Conservation (phyloP, 2,329 filamentous ascomycete species). For the Epichloe amarillans region DNA sequence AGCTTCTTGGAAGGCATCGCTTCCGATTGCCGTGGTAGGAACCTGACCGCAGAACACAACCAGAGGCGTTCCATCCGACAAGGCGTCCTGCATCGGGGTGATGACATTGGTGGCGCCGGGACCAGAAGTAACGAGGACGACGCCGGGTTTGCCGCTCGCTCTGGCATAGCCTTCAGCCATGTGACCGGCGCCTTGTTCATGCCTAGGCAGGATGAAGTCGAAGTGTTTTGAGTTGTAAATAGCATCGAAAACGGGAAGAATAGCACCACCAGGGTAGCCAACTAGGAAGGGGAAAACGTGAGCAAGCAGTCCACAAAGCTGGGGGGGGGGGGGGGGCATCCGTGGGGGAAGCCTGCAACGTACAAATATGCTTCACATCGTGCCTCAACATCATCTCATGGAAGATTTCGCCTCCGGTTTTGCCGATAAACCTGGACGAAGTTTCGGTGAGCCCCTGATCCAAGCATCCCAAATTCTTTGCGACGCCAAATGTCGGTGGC, state of each 20-base stretch:
- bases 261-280: constrained; percentile 87
- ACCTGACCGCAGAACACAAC: constrained; percentile 96
- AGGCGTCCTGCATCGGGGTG: constrained; percentile 89
- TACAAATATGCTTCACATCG: constrained; percentile 87
- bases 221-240: constrained; percentile 98
- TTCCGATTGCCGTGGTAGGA: constrained; percentile 76
- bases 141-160: constrained; percentile 84
- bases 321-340: too few species aligned
- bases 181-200: constrained; percentile 96
- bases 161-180: constrained; percentile 97
- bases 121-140: constrained; percentile 92
- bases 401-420: constrained; percentile 92
- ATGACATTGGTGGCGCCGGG: constrained; percentile 94
- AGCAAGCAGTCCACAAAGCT: too few species aligned
- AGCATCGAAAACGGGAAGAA: constrained; percentile 94
- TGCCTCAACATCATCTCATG: constrained; percentile 98
- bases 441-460: constrained; percentile 1
- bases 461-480: background rate
- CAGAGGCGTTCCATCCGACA: constrained; percentile 90
- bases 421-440: constrained; percentile 64
- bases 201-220: constrained; percentile 86
- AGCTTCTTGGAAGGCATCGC: constrained; percentile 93
- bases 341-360: constrained; percentile 24
- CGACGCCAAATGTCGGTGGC: background rate
- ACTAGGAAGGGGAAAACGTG: constrained; percentile 30